Percentiles rank a stretch among this genome's conserved stretches.
phyloP scores from a whole-genome alignment of 306 rosid species.

The Hippophae gyantsensis region DNA sequence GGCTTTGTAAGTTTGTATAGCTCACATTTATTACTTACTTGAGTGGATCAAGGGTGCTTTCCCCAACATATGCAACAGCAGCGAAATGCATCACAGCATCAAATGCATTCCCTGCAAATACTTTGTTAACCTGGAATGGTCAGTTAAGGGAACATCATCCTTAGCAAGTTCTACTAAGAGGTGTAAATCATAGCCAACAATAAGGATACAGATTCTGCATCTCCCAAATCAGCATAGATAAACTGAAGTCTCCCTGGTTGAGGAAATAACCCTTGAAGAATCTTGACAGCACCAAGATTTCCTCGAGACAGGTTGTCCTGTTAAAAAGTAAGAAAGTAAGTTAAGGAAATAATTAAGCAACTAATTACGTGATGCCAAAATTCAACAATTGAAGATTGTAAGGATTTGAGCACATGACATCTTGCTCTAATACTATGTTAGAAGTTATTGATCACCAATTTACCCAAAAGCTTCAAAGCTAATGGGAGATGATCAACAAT shows the following conservation, averaged over 20 bases:
- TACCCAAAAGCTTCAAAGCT: too few relatives aligned
- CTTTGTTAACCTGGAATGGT: constrained; percentile 65
- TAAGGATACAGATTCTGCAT: constrained; percentile 73
- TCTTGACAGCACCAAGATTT: constrained; percentile 81
- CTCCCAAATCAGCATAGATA: constrained; percentile 88
- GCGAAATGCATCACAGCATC: constrained; percentile 99
- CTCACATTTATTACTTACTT: constrained; percentile 47
- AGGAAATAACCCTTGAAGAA: constrained; percentile 73
- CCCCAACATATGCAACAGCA: constrained; percentile 98
- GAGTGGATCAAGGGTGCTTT: constrained; percentile 87
- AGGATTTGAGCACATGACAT: too few relatives aligned
- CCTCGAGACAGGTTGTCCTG: constrained; percentile 94
- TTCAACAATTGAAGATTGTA: too few relatives aligned
- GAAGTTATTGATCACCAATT: too few relatives aligned
- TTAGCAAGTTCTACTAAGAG: constrained; percentile 2
- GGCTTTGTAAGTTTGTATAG: not conserved
- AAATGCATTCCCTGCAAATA: constrained; percentile 81
- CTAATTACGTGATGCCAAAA: not conserved
- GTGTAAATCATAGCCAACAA: constrained; percentile 2
- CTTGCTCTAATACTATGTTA: too few relatives aligned
- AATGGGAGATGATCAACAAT: too few relatives aligned
- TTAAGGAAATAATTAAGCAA: constrained; percentile 2
- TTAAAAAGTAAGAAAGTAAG: constrained; percentile 1
- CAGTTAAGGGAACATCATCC: constrained; percentile 43
- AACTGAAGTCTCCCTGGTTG: constrained; percentile 94